Base-by-base conservation (phyloP, 2,329 filamentous ascomycete genomes). In the Raffaelea deltoideospora region DNA sequence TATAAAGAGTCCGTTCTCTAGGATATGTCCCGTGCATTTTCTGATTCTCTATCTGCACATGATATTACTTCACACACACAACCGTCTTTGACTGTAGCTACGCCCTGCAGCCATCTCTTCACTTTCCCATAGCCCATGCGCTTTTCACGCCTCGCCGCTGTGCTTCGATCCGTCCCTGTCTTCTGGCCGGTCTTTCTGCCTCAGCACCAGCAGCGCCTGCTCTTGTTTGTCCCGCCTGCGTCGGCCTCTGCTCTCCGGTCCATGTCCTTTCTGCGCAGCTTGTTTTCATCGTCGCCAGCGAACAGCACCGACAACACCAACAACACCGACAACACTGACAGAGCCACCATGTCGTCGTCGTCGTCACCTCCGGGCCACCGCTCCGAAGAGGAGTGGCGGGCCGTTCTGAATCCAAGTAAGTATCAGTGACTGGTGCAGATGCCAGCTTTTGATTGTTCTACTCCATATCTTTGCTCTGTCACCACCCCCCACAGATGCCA, bases 301-400 rank as follows among this genome's bases (percentile, higher is more conserved):
- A n/a, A n/a, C 30, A 63, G 67, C 19, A 61, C 64, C 27, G 58
- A 63, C 38, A 63, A 65, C 35, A 63, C 69, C 37, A 37, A 41
- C 36, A 26, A 31, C 26, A 83, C 80, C 67, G 69, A 74, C 31
- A 87, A 79, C 49, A 84, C 90, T n/a, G 73, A 90, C 36, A 62
- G 90, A n/a, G n/a, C n/a, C n/a, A n/a, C n/a, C n/a, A n/a, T n/a
- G n/a, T n/a, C n/a, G n/a, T n/a, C n/a, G n/a, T n/a, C n/a, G n/a
- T n/a, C n/a, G n/a, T n/a, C n/a, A n/a, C n/a, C n/a, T n/a, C n/a
- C n/a, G n/a, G n/a, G n/a, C n/a, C n/a, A n/a, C 55, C 83, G 86
- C 57, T 72, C 65, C 28, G 70, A 86, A 18, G 73, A 83, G 39
- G 86, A 96, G 61, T 98, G 90, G 90, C 79, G 76, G 46, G 82